A percentile compares a stretch with the other conserved stretches of the same genome.
Evolutionary conservation across 2,329 filamentous ascomycete species (phyloP).

Genomic region (Xylaria sp.): DNA sequence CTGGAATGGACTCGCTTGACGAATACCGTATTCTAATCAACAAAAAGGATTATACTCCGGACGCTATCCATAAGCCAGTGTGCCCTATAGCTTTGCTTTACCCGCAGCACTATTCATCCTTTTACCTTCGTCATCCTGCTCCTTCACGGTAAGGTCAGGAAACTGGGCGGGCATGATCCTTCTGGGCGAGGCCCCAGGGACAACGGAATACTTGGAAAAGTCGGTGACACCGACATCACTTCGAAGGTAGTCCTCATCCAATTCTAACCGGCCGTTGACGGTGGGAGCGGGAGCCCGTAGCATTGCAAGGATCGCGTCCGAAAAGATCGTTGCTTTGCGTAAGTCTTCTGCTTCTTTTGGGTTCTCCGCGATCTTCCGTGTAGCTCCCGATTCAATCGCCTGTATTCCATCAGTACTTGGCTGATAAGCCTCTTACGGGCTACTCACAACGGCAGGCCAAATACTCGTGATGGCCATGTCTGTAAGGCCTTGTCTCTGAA

Average conservation of each 20-base stretch:
- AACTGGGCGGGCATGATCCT: slow-evolving; percentile 81
- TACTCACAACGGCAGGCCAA: slow-evolving; percentile 79
- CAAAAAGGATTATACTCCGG: too few relatives aligned
- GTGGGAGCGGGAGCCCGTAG: slow-evolving; percentile 66
- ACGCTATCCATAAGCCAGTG: too few relatives aligned
- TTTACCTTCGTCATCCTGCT: slow-evolving; percentile 83
- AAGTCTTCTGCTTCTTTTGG: slow-evolving; percentile 66
- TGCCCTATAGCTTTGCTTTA: slow-evolving; percentile 54
- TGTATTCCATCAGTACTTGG: slow-evolving; percentile 33
- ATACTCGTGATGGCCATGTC: slow-evolving; percentile 83
- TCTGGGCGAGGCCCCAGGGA: slow-evolving; percentile 60
- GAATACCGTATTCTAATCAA: too few relatives aligned
- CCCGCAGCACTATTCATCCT: slow-evolving; percentile 71
- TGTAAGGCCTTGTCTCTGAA: slow-evolving; percentile 69
- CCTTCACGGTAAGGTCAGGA: slow-evolving; percentile 76
- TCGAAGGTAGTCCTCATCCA: slow-evolving; percentile 85
- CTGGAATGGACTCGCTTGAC: too few relatives aligned
- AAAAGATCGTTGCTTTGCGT: slow-evolving; percentile 79
- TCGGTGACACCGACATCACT: slow-evolving; percentile 72
- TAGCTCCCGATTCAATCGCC: slow-evolving; percentile 71
- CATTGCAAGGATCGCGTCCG: slow-evolving; percentile 81
- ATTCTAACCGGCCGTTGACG: slow-evolving; percentile 77
- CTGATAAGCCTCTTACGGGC: not conserved
- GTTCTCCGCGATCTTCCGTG: slow-evolving; percentile 35
- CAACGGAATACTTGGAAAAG: slow-evolving; percentile 78